Conservation (phyloP, 805 yeast species). For the Priceomyces fermenticarens region DNA sequence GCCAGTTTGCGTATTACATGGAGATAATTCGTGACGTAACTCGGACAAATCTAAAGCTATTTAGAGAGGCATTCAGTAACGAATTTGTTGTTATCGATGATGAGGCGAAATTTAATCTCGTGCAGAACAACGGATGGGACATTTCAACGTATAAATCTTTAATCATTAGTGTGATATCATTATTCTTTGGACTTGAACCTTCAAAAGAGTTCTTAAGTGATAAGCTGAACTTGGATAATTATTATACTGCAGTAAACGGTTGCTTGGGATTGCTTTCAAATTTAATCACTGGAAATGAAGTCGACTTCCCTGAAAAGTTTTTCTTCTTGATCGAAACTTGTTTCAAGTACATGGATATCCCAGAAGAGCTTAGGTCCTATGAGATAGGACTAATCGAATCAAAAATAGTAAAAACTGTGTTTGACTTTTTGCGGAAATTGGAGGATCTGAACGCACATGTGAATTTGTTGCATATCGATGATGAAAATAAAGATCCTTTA, state of each 20-base stretch:
- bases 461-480: slow-evolving; percentile 28
- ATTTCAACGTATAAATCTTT: slow-evolving; percentile 63
- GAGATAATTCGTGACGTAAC: slow-evolving; percentile 52
- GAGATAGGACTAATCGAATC: slow-evolving; percentile 28
- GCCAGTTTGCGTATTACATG: slow-evolving; percentile 60
- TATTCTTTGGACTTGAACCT: slow-evolving; percentile 38
- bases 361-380: slow-evolving; percentile 6
- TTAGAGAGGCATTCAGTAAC: slow-evolving; percentile 49
- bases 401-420: slow-evolving; percentile 24
- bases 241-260: slow-evolving; percentile 29
- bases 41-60: slow-evolving; percentile 36
- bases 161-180: slow-evolving; percentile 42
- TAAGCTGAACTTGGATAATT: slow-evolving; percentile 11
- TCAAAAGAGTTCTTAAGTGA: slow-evolving; percentile 17
- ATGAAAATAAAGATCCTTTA: slow-evolving; percentile 26
- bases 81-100: slow-evolving; percentile 60
- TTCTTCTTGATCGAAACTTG: slow-evolving; percentile 37
- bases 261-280: slow-evolving; percentile 41
- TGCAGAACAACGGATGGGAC: slow-evolving; percentile 44
- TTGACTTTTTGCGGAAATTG: slow-evolving; percentile 26
- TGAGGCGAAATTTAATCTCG: slow-evolving; percentile 37
- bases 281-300: slow-evolving; percentile 57
- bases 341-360: slow-evolving; percentile 16
- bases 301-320: slow-evolving; percentile 46
- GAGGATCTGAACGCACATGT: slow-evolving; percentile 25